Evolutionary conservation across 352 stramenopile genomes (phyloP).

Genomic region (Phytophthora chlamydospora): DNA sequence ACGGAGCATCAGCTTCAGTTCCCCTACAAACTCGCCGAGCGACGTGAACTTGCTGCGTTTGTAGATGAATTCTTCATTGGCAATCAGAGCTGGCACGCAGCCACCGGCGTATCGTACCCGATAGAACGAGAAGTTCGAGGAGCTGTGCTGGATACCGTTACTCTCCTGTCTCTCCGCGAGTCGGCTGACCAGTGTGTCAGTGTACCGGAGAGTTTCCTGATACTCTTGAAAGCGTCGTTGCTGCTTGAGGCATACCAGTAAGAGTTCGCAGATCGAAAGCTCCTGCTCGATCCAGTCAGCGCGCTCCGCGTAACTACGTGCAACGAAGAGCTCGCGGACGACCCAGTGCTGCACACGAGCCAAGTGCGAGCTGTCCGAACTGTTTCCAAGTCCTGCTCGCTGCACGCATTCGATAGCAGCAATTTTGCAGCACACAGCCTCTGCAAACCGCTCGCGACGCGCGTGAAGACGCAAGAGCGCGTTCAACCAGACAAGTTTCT

Average conservation of each 20-base stretch:
- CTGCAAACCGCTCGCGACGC: conserved; percentile 44
- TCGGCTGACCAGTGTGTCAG: conserved; percentile 42
- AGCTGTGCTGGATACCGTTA: conserved; percentile 12
- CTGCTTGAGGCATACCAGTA: conserved; percentile 49
- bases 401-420: conserved; percentile 48
- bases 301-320: conserved; percentile 46
- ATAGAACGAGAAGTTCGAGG: conserved; percentile 53
- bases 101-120: conserved; percentile 58
- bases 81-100: conserved; percentile 50
- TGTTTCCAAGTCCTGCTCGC: conserved; percentile 1
- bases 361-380: conserved; percentile 8
- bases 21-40: conserved; percentile 66
- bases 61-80: conserved; percentile 72
- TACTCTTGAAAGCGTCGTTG: conserved; percentile 51
- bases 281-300: conserved; percentile 60
- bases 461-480: conserved; percentile 64
- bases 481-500: conserved; percentile 70
- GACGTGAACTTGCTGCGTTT: conserved; percentile 73
- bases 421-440: conserved; percentile 69
- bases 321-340: conserved; percentile 45
- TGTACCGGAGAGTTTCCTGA: conserved; percentile 48
- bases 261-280: conserved; percentile 57
- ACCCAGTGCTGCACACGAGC: conserved; percentile 40
- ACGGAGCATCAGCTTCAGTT: conserved; percentile 65
- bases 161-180: conserved; percentile 34